A percentile compares a stretch with the other conserved stretches of the same genome.
Conservation (phyloP, 2,329 filamentous ascomycete genomes). For the Phialophora verrucosa region DNA sequence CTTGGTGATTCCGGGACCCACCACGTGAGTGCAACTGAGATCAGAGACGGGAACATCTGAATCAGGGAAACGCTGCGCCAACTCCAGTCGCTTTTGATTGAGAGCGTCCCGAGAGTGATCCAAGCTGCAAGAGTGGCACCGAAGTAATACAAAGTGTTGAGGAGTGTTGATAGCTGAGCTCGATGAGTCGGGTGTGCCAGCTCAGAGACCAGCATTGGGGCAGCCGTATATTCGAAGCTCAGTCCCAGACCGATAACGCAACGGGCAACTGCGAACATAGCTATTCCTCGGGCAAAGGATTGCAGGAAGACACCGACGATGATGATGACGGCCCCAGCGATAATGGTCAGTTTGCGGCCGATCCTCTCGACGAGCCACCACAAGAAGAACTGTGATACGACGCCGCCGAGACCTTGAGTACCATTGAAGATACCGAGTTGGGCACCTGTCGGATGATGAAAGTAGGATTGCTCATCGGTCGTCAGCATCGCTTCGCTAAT, state of each 20-base stretch:
- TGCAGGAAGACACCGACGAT: conserved; percentile 26
- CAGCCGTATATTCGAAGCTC: conserved; percentile 27
- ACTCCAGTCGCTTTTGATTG: conserved; percentile 26
- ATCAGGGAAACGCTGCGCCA: conserved; percentile 24
- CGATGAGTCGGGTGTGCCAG: conserved; percentile 27
- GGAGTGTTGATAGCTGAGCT: conserved; percentile 24
- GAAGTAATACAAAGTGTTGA: conserved; percentile 29
- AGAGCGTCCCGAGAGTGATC: conserved; percentile 24
- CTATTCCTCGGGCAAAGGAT: conserved; percentile 20
- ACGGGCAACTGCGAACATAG: conserved; percentile 27
- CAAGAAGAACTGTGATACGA: conserved; percentile 26
- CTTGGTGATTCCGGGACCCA: conserved; percentile 71
- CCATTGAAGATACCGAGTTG: conserved; percentile 28
- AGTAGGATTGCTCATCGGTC: conserved; percentile 40
- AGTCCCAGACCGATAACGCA: conserved; percentile 23
- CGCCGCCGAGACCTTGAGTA: conserved; percentile 23
- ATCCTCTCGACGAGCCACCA: conserved; percentile 28
- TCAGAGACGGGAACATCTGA: conserved; percentile 27
- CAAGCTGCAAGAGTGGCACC: conserved; percentile 25
- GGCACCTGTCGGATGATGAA: conserved; percentile 38
- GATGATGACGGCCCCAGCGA: conserved; percentile 23
- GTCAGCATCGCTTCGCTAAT: not conserved
- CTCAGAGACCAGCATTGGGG: conserved; percentile 24
- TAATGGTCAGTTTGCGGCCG: conserved; percentile 23
- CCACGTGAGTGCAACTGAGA: conserved; percentile 23